These are phyloP conservation scores for Colletotrichum musae DNA, from an alignment of 2,329 filamentous ascomycete genomes.

Conservation along the genomic window DNA sequence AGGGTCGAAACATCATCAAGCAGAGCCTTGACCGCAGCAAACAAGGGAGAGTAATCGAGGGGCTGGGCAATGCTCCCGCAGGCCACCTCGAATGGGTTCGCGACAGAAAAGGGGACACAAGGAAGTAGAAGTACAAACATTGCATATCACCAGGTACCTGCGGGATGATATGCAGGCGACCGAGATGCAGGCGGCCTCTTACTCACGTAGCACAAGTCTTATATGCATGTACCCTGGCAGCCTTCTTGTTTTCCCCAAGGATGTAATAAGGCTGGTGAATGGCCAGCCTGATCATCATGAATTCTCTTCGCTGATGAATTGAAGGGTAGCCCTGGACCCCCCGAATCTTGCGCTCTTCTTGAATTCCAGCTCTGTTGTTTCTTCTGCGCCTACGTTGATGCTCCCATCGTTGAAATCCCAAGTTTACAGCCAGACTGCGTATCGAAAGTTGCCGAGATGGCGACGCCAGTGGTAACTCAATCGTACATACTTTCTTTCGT, in stretches of 20 bases:
- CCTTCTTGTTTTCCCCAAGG: background rate
- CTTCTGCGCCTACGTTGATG: background rate
- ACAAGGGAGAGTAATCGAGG: background rate
- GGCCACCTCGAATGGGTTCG: background rate
- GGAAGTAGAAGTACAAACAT: background rate
- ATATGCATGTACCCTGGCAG: background rate
- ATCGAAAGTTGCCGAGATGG: background rate
- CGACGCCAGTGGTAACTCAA: background rate
- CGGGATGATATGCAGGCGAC: background rate
- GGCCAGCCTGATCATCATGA: constrained; percentile 6
- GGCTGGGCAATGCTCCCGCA: background rate
- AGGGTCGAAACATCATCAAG: background rate
- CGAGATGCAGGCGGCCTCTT: background rate
- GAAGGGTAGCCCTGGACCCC: constrained; percentile 2
- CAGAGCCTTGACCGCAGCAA: background rate
- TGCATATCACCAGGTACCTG: background rate
- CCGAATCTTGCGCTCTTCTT: background rate
- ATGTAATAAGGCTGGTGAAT: background rate
- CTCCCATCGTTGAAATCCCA: background rate
- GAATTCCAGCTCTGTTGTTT: background rate
- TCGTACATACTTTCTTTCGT: background rate
- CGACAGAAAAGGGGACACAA: background rate
- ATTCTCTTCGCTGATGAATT: background rate
- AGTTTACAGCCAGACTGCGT: background rate
- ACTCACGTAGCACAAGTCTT: background rate